Base-by-base conservation (phyloP, 768 basidiomycete genomes). In the Boletus subcaerulescens region DNA sequence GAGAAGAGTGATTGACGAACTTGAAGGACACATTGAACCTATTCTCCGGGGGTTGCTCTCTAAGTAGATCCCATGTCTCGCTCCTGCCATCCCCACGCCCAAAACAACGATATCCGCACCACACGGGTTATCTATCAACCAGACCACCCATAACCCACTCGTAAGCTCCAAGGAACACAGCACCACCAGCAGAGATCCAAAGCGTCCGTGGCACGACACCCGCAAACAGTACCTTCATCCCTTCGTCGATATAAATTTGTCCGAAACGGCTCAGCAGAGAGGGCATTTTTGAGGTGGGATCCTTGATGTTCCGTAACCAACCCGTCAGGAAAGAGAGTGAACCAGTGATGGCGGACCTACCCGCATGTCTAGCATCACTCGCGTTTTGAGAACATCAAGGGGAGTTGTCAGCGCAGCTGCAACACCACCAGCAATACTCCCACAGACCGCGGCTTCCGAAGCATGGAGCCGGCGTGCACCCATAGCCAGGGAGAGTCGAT, bases 151-250 rank as follows among this genome's bases (percentile, higher is more conserved):
- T 75, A 1, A 78, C 83, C 81, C 84, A 87, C 70, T 99, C 96
- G 63, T 98, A 99, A 45, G 93, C 87, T n/a, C 97, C 97, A 24
- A 99, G 78, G 71, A 99, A 99, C 0, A 98, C 93, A 1, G 95
- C 94, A 3, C 97, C 97, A 3, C 97, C 97, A 3, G 91, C 86
- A 2, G 93, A 93, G 65, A 99, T 98, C 89, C 96, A 98, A 48
- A 97, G 68, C 38, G 95, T 98, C 67, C 97, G 82, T 24, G 96
- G 96, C 9, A 95, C 80, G 40, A 89, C 81, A 12, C 97, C 97
- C 6, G 89, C 73, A 66, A 96, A 98, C 5, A 99, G 76, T 4
- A 91, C 91, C 32, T 68, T 74, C 1, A 74, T 48, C 4, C 97
- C 96, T 69, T 96, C 96, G 0, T 71, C 67, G 8, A 67, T 58